These are phyloP conservation scores for Candida coleopterorum DNA, from an alignment of 805 yeast species.

Conservation along the genomic window DNA sequence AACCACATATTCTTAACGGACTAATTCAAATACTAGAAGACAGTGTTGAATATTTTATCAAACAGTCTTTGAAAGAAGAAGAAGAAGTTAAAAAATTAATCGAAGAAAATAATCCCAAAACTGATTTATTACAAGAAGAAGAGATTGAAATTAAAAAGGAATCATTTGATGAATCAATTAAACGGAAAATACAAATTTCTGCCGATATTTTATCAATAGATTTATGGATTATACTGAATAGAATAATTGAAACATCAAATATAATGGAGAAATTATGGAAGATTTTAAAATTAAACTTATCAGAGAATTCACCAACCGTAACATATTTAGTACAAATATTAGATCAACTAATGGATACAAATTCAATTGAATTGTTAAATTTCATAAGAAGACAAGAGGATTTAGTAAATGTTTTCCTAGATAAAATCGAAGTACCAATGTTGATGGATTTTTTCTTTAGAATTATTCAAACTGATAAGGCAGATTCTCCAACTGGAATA, in stretches of 20 bases:
- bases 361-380: constrained; percentile 55
- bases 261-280: constrained; percentile 40
- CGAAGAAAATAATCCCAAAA: constrained; percentile 6
- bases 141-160: constrained; percentile 18
- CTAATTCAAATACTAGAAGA: constrained; percentile 63
- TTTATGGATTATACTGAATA: constrained; percentile 39
- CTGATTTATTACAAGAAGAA: constrained; percentile 10
- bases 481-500: constrained; percentile 84
- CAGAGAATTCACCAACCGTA: constrained; percentile 36
- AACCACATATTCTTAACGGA: constrained; percentile 66
- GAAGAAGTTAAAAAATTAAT: constrained; percentile 14
- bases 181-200: constrained; percentile 34
- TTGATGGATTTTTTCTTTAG: constrained; percentile 88
- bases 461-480: constrained; percentile 88
- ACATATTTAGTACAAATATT: constrained; percentile 54
- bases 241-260: constrained; percentile 38
- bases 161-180: constrained; percentile 26
- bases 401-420: constrained; percentile 75
- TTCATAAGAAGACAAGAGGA: constrained; percentile 65
- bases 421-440: constrained; percentile 89
- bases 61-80: constrained; percentile 19
- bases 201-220: constrained; percentile 38
- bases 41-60: constrained; percentile 42
- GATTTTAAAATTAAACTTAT: constrained; percentile 27
- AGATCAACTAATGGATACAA: constrained; percentile 74